phyloP scores from a whole-genome alignment of 208 protist species.

The Phytomonas sp. region DNA sequence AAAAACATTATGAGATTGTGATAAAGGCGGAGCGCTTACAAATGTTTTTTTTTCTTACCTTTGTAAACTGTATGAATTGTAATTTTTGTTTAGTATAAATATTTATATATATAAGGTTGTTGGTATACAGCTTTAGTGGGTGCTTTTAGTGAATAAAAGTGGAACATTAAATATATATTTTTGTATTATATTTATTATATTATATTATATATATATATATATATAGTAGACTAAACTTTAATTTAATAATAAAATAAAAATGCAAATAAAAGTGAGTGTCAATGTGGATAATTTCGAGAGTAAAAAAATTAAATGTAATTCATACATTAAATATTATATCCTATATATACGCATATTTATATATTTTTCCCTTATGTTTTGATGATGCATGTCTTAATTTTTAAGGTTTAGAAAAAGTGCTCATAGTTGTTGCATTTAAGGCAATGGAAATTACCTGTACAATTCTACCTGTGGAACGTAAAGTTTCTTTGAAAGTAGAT shows the following conservation, averaged over 20 bases:
- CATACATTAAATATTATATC: background rate
- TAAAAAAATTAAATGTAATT: background rate
- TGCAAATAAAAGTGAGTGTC: background rate
- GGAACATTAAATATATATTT: background rate
- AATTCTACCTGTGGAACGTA: constrained; percentile 17
- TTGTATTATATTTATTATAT: background rate
- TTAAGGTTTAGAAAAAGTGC: background rate
- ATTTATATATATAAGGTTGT: no score
- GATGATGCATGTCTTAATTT: background rate
- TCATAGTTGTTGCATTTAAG: background rate
- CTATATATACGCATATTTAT: background rate
- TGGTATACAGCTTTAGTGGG: no score
- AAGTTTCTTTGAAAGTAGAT: constrained; percentile 7
- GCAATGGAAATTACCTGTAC: constrained; percentile 11
- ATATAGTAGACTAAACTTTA: background rate
- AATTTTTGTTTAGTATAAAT: no score
- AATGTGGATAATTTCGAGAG: background rate
- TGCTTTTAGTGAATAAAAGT: background rate
- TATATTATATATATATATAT: background rate
- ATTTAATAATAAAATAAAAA: constrained; percentile 2
- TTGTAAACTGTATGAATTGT: no score
- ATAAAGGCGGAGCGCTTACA: no score
- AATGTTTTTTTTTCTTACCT: no score
- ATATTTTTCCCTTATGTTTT: background rate
- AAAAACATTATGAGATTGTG: no score